Conservation (phyloP, 768 basidiomycete genomes). For the Suillus occidentalis region DNA sequence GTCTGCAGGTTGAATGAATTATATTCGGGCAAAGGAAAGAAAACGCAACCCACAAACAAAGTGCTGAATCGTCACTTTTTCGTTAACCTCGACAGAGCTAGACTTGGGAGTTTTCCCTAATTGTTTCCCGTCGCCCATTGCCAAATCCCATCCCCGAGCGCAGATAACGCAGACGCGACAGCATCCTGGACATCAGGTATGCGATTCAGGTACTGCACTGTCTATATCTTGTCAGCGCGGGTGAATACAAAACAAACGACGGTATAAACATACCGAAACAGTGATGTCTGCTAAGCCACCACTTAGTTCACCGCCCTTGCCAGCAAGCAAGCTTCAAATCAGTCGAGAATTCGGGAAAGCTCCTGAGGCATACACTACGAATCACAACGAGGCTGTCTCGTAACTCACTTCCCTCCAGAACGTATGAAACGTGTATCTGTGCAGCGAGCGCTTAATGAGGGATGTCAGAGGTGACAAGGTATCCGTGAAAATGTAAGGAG, state of each 20-base stretch:
- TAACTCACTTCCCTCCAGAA: conserved; percentile 66
- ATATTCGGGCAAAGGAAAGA: not conserved
- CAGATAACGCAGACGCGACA: conserved; percentile 42
- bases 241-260: not conserved
- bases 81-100: conserved; percentile 40
- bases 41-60: conserved; percentile 48
- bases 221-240: conserved; percentile 39
- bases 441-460: conserved; percentile 72
- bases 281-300: conserved; percentile 66
- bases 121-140: conserved; percentile 82
- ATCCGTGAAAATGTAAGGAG: conserved; percentile 66
- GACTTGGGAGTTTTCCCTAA: conserved; percentile 51
- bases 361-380: conserved; percentile 23
- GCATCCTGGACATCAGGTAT: conserved; percentile 71
- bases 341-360: conserved; percentile 73
- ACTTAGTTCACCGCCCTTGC: conserved; percentile 48
- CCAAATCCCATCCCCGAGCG: conserved; percentile 67
- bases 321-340: conserved; percentile 66
- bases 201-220: conserved; percentile 67
- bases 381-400: conserved; percentile 25
- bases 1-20: conserved; percentile 38
- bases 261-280: conserved; percentile 40
- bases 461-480: conserved; percentile 61
- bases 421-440: conserved; percentile 76
- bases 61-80: conserved; percentile 60